Conservation (phyloP, 106 monocot species). For the Cymbidium sinense region DNA sequence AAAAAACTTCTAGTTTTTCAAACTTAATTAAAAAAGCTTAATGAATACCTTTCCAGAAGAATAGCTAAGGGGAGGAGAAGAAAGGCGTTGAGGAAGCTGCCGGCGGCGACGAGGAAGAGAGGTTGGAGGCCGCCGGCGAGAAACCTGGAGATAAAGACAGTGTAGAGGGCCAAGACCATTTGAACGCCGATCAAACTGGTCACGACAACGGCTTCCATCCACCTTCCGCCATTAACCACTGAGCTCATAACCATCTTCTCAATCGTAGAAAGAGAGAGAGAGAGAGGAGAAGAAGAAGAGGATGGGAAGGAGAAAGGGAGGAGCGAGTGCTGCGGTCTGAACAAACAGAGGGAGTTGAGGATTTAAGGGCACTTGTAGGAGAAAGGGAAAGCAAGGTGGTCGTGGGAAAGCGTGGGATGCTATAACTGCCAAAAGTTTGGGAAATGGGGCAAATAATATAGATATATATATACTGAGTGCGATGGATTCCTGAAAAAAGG, state of each 20-base stretch:
- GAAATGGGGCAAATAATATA: too few species aligned
- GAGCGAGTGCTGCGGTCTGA: background rate
- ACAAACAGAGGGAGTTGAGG: background rate
- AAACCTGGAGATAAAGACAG: slow-evolving; percentile 18
- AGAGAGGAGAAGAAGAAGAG: background rate
- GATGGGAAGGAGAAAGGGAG: background rate
- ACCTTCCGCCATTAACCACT: background rate
- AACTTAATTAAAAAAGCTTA: background rate
- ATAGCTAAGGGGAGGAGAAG: slow-evolving; percentile 50
- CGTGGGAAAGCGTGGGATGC: background rate
- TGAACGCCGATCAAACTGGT: slow-evolving; percentile 29
- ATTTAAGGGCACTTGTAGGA: background rate
- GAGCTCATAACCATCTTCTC: background rate
- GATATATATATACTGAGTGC: too few species aligned
- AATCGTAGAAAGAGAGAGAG: background rate
- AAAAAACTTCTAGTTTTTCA: too few species aligned
- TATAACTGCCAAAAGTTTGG: too few species aligned
- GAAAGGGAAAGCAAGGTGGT: background rate
- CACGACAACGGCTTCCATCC: slow-evolving; percentile 16
- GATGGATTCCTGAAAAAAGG: too few species aligned
- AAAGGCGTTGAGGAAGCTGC: slow-evolving; percentile 15
- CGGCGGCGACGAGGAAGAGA: slow-evolving; percentile 27
- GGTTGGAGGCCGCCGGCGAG: slow-evolving; percentile 29
- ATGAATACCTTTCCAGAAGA: slow-evolving; percentile 36
- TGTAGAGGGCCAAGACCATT: slow-evolving; percentile 16